These are phyloP conservation scores for Citrus inodora DNA, from an alignment of 345 rosid genomes.

Conservation along the genomic window DNA sequence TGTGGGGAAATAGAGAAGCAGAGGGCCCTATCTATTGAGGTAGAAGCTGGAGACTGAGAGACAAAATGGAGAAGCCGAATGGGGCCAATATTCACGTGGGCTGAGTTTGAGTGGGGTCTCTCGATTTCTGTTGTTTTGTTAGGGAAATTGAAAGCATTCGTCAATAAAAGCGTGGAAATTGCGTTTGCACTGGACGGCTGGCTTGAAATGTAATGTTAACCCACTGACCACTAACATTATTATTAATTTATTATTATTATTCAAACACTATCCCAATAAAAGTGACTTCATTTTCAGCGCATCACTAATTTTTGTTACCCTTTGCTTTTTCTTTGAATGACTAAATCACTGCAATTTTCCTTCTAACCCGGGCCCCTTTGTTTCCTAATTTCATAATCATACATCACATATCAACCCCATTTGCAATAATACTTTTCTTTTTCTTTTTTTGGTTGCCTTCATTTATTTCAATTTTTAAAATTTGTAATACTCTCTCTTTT, in stretches of 20 bases:
- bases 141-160: no score
- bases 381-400: not conserved
- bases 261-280: not conserved
- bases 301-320: not conserved
- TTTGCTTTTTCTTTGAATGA: conserved; percentile 21
- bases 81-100: conserved; percentile 27
- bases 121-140: no score
- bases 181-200: no score
- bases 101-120: not conserved
- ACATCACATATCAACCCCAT: not conserved
- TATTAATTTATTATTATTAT: not conserved
- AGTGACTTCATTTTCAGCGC: conserved; percentile 10
- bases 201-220: no score
- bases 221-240: not conserved
- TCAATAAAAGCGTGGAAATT: no score
- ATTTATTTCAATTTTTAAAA: no score
- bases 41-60: not conserved
- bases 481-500: no score
- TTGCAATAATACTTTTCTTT: not conserved
- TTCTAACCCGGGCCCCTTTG: not conserved
- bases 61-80: no score
- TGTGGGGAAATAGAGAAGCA: not conserved
- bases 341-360: conserved; percentile 18
- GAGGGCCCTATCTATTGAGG: conserved; percentile 2
- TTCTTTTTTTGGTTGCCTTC: no score